Base-by-base conservation (phyloP, 345 rosid genomes). In the Excoecaria agallocha region DNA sequence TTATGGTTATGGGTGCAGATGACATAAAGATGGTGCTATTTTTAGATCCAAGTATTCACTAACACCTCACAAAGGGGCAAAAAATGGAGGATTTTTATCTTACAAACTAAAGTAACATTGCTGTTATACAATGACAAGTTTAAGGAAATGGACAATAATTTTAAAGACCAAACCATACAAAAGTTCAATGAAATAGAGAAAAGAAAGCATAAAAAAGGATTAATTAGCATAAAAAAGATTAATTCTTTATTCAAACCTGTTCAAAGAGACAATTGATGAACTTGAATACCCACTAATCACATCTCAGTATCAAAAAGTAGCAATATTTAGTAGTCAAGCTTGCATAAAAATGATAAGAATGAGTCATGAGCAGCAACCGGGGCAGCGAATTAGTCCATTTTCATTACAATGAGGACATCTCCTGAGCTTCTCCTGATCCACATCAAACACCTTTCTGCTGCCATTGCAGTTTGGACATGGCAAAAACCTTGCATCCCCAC, bases 331-430 rank as follows among this genome's bases (percentile, higher is more conserved):
- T 5, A 70, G 4, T 22, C 8, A 57, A 24, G 38, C 48, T 35
- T 15, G n/a, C 45, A 62, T 12, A 15, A 35, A 1, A n/a, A 62
- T 16, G 37, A 13, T 6, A 10, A 30, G 17, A 39, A 25, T 16
- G n/a, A 15, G 15, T n/a, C 46, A 41, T 64, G 59, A 56, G 67
- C 84, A 83, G 80, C 88, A 85, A 55, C 69, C 68, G 13, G 76
- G 81, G 88, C 88, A 85, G 1, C 86, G 84, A 69, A 85, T 83
- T 64, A 85, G 55, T 20, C 88, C 88, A 60, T 85, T 85, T 76
- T 85, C 88, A 39, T 85, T 85, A 75, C 88, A 85, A 60, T 78
- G 75, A 38, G 67, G 30, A 78, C 88, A 85, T 75, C 82, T 81
- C 65, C 78, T 75, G 45, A 73, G 58, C 63, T 65, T 66, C 57